Percentiles rank a stretch among this genome's conserved stretches.
These are phyloP conservation scores for Sclerotinia borealis DNA, from an alignment of 2,329 filamentous ascomycete genomes.

Conservation along the genomic window DNA sequence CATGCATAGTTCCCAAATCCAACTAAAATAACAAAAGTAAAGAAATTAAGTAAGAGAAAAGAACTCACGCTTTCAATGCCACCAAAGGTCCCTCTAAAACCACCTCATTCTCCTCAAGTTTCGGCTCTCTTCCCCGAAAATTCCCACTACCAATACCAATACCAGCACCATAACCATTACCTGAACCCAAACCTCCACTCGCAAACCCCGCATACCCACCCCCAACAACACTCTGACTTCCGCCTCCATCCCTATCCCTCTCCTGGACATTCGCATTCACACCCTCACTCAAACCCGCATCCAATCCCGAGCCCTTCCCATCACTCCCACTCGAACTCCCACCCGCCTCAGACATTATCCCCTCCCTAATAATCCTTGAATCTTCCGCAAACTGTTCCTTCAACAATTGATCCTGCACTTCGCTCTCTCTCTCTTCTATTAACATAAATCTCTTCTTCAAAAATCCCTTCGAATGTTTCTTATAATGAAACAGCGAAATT, in stretches of 20 bases:
- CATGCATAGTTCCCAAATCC: too few species aligned
- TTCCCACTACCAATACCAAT: neutral
- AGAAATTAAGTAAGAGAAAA: too few species aligned
- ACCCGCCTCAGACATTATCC: neutral
- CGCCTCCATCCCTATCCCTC: neutral
- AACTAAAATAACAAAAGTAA: neutral
- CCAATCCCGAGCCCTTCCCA: too few species aligned
- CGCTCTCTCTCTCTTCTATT: neutral
- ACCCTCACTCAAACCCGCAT: neutral
- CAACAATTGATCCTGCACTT: neutral
- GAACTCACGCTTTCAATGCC: conserved; percentile 4
- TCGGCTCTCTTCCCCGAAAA: neutral
- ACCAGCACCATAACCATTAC: neutral
- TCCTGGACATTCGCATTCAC: too few species aligned
- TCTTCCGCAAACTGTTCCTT: neutral
- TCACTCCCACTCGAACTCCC: neutral
- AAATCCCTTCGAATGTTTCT: too few species aligned
- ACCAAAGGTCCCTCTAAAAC: neutral
- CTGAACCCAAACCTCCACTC: neutral
- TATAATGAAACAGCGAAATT: too few species aligned
- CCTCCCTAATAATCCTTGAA: neutral
- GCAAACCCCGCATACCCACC: neutral
- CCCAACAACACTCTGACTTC: neutral
- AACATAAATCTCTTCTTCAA: neutral
- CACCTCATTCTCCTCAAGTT: neutral